Conservation (phyloP, 345 rosid species). For the Tarenaya hassleriana region DNA sequence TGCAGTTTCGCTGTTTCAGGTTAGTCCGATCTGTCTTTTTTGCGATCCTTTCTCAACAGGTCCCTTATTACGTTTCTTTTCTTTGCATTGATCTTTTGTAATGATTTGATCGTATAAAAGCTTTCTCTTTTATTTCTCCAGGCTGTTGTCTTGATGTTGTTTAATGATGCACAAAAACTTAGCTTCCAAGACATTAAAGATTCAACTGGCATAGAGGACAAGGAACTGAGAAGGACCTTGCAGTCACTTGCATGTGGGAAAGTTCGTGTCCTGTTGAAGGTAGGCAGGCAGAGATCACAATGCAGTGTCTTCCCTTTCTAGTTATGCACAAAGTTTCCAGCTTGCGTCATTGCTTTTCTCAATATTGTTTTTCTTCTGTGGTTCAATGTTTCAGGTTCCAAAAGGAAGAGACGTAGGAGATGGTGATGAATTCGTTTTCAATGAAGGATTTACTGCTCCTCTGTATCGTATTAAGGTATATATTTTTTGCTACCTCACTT, state of each 20-base stretch:
- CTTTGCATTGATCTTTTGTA: too few relatives aligned
- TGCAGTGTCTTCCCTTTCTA: too few relatives aligned
- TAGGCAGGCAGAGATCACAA: conserved; percentile 19
- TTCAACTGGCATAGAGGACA: conserved; percentile 88
- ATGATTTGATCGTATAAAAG: conserved; percentile 10
- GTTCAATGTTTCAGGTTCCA: conserved; percentile 47
- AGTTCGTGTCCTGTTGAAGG: conserved; percentile 93
- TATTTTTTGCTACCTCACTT: conserved; percentile 4
- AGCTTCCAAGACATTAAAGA: conserved; percentile 90
- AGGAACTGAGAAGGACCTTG: conserved; percentile 85
- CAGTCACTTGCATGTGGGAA: conserved; percentile 99
- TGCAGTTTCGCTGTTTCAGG: conserved; percentile 97
- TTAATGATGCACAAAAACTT: conserved; percentile 88
- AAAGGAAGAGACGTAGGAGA: conserved; percentile 95
- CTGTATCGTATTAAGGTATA: conserved; percentile 84
- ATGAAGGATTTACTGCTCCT: conserved; percentile 74
- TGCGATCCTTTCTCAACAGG: too few relatives aligned
- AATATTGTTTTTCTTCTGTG: not conserved
- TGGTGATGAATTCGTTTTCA: conserved; percentile 76
- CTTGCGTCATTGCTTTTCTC: not conserved
- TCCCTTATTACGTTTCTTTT: not conserved
- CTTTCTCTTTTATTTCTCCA: conserved; percentile 28
- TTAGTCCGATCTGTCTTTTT: conserved; percentile 36
- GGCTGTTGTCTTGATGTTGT: conserved; percentile 97
- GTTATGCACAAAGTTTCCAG: too few relatives aligned